These are phyloP conservation scores for Epichloe hybrida DNA, from an alignment of 2,329 filamentous ascomycete species.

Conservation along the genomic window DNA sequence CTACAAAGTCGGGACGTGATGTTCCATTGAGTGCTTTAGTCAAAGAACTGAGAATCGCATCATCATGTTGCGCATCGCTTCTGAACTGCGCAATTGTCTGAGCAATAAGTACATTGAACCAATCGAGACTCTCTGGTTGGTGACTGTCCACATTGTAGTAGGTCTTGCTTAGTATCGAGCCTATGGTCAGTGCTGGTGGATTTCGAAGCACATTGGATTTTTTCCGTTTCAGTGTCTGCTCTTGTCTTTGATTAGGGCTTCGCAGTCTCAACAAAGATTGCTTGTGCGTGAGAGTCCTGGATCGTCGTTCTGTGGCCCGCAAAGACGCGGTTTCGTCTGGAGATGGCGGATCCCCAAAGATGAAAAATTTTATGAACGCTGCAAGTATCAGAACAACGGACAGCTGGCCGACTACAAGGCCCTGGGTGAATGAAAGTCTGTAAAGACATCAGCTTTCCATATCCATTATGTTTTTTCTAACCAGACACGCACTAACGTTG, in stretches of 20 bases:
- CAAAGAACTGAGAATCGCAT: slow-evolving; percentile 74
- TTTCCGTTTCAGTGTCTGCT: slow-evolving; percentile 45
- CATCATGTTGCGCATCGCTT: slow-evolving; percentile 81
- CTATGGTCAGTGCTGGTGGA: slow-evolving; percentile 69
- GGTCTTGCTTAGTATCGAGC: slow-evolving; percentile 87
- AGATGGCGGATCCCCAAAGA: slow-evolving; percentile 86
- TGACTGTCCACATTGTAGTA: slow-evolving; percentile 95
- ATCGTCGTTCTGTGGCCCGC: slow-evolving; percentile 60
- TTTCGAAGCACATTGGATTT: slow-evolving; percentile 61
- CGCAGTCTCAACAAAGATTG: slow-evolving; percentile 55
- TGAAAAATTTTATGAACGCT: slow-evolving; percentile 98
- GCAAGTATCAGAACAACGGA: slow-evolving; percentile 84
- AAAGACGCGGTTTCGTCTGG: slow-evolving; percentile 66
- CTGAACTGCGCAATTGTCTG: slow-evolving; percentile 94
- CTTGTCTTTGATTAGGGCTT: slow-evolving; percentile 26
- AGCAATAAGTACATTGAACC: slow-evolving; percentile 96
- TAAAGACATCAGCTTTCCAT: not conserved
- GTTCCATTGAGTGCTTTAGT: slow-evolving; percentile 79
- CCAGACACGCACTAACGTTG: slow-evolving; percentile 27
- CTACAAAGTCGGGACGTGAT: slow-evolving; percentile 77
- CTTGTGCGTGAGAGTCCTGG: slow-evolving; percentile 62
- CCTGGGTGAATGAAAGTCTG: slow-evolving; percentile 78
- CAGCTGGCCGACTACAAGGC: slow-evolving; percentile 83
- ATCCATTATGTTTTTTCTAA: not conserved
- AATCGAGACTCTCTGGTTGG: slow-evolving; percentile 91